Base-by-base conservation (phyloP, 2,329 filamentous ascomycete species). In the Plectosphaerella cucumerina region DNA sequence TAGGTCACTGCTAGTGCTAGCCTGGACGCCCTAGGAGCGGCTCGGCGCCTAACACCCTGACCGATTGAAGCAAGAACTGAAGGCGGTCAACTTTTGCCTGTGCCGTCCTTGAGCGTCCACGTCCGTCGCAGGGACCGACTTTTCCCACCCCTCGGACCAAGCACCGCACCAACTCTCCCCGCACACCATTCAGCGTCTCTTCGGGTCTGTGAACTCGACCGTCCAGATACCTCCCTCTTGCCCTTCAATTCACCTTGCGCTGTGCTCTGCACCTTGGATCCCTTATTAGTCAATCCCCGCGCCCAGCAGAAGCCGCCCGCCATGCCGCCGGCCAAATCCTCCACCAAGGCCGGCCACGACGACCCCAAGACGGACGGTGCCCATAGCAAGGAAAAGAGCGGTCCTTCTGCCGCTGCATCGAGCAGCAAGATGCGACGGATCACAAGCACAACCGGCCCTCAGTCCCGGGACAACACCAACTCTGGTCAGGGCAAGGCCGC, bases 381-480 rank as follows among this genome's bases (percentile, higher is more conserved):
- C 51, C 60, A 62, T 51, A 44, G 60, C n/a, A 75, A 78, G 59
- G 73, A 78, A 53, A 77, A 76, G 63, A 70, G 67, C 53, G 67
- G 67, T 48, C 56, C 62, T 35, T 63, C 56, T 37, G 52, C 64
- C 50, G 70, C 70, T 15, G 65, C 72, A 49, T 62, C 72, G 15
- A 76, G 77, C 49, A 71, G 76, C 53, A 84, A 84, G 64, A 73
- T 81, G 67, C 78, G 78, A 49, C 75, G 80, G 35, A 75, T 74
- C 15, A 78, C 73, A 50, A 81, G 76, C 63, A 76, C 76, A 50
- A 72, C 72, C 12, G 77, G 75, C 56, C 56, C 50, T 49, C 62
- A 21, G 53, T 21, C 51, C 21, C 49, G 50, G 15, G 56, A 58
- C 58, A 35, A 55, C 53, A 14, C 53, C 56, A 34, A 63, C 67